A percentile compares a stretch with the other conserved stretches of the same genome.
These are phyloP conservation scores for Berkeleyomyces rouxiae DNA, from an alignment of 2,329 filamentous ascomycete species.

Conservation along the genomic window DNA sequence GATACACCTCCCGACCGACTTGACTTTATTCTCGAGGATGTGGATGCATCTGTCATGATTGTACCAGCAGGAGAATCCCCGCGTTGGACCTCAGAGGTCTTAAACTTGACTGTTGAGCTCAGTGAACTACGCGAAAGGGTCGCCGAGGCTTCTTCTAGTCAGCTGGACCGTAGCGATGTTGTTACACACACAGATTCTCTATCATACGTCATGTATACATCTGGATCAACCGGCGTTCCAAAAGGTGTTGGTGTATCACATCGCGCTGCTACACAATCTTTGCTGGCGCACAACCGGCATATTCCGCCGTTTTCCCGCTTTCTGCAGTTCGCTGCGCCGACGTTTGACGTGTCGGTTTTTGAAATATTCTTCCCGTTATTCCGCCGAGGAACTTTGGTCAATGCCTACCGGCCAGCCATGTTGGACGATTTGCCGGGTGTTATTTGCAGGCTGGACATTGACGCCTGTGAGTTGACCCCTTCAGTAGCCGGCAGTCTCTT, in stretches of 20 bases:
- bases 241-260: conserved; percentile 81
- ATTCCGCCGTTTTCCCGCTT: conserved; percentile 66
- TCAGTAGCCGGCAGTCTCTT: conserved; percentile 70
- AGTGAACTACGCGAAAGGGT: conserved; percentile 20
- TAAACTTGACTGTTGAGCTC: conserved; percentile 10
- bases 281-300: conserved; percentile 64
- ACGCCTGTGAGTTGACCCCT: conserved; percentile 78
- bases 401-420: conserved; percentile 51
- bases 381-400: conserved; percentile 55
- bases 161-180: not conserved
- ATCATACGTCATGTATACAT: conserved; percentile 89
- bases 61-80: conserved; percentile 35
- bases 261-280: conserved; percentile 59
- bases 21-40: conserved; percentile 64
- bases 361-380: conserved; percentile 83
- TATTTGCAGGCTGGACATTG: conserved; percentile 49
- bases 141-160: not conserved
- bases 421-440: conserved; percentile 56
- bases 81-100: conserved; percentile 13
- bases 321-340: conserved; percentile 80
- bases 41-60: conserved; percentile 51
- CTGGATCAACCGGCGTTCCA: conserved; percentile 72
- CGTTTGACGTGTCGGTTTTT: conserved; percentile 88
- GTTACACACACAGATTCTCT: conserved; percentile 25
- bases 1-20: conserved; percentile 65